phyloP scores from a whole-genome alignment of 2,329 filamentous ascomycete genomes.

The Aureobasidium vineae region DNA sequence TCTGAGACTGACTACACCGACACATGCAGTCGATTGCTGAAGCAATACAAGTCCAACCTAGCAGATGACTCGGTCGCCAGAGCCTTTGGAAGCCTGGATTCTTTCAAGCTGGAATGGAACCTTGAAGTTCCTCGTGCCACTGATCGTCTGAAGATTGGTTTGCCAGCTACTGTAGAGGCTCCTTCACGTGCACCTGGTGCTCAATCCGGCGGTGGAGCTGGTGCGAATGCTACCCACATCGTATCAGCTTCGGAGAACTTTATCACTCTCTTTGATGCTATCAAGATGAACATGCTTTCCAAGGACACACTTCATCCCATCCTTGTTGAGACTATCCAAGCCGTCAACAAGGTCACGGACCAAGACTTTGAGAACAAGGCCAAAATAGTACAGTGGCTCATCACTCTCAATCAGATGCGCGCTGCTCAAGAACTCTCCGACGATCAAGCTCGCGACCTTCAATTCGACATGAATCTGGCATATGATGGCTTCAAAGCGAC shows the following conservation, averaged over 20 bases:
- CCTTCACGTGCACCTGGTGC: conserved; percentile 41
- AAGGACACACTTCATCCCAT: conserved; percentile 97
- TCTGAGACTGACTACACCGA: conserved; percentile 92
- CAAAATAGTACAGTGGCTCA: conserved; percentile 98
- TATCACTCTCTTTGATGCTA: conserved; percentile 94
- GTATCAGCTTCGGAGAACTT: conserved; percentile 97
- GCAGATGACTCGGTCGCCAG: conserved; percentile 86
- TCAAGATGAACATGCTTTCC: conserved; percentile 86
- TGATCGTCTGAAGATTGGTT: conserved; percentile 85
- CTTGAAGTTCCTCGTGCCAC: conserved; percentile 91
- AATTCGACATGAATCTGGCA: conserved; percentile 89
- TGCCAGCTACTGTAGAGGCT: conserved; percentile 77
- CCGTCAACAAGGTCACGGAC: conserved; percentile 95
- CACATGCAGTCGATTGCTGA: conserved; percentile 87
- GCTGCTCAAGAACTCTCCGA: conserved; percentile 87
- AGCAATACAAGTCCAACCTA: conserved; percentile 95
- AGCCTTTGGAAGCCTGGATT: conserved; percentile 83
- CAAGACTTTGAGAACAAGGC: conserved; percentile 91
- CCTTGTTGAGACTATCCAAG: conserved; percentile 92
- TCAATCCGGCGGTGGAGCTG: conserved; percentile 42
- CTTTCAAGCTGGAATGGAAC: conserved; percentile 89
- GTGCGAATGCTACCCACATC: conserved; percentile 56
- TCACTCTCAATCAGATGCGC: conserved; percentile 96
- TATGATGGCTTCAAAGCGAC: conserved; percentile 91
- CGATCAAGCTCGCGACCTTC: conserved; percentile 81